Evolutionary conservation across 202 grass and related monocot genomes (phyloP), one percentile per base, ranked within the genome.

Genomic region (Eragrostis tef): DNA sequence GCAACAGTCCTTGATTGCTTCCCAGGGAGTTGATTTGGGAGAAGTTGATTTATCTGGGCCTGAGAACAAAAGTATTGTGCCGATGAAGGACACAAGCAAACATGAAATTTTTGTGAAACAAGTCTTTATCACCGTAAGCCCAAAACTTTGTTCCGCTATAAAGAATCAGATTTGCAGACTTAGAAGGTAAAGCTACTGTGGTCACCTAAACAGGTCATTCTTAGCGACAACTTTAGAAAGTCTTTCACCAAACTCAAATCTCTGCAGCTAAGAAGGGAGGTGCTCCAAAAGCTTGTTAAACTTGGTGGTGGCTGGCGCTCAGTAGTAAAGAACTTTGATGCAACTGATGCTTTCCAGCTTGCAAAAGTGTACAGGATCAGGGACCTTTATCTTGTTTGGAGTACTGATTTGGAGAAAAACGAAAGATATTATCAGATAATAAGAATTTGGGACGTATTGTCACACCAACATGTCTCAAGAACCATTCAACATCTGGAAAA

Each of bases 51-150:
- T 52, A 26, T 86, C 81, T 64, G 57, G 14, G 24, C 25, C 29
- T 70, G 74, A 78, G 6, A 44, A 61, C 9, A 59, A 24, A 42
- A 44, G 19, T 78, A 29, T 10, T 49, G 21, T 69, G 47, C 5
- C 17, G 20, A 43, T 44, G 36, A 47, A 87, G 26, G 69, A 87
- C 12, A 22, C 20, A 26, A 15, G 14, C 6, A 21, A 72, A 7
- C 4, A 67, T 81, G 76, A 64, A 44, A 62, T 22, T 77, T 82
- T 86, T 71, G n/a, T 94, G 6, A 94, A 86, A 75, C 94, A 97
- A 89, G 64, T 97, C 73, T 94, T 97, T 92, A 81, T 97, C 69
- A 97, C 94, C 62, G 94, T 97, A 45, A 94, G 94, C 78, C 80
- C 94, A 21, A 94, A 94, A 66, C 78, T 97, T n/a, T 97, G 94